phyloP scores from a whole-genome alignment of 345 rosid species.

The Eutrema japonicum region DNA sequence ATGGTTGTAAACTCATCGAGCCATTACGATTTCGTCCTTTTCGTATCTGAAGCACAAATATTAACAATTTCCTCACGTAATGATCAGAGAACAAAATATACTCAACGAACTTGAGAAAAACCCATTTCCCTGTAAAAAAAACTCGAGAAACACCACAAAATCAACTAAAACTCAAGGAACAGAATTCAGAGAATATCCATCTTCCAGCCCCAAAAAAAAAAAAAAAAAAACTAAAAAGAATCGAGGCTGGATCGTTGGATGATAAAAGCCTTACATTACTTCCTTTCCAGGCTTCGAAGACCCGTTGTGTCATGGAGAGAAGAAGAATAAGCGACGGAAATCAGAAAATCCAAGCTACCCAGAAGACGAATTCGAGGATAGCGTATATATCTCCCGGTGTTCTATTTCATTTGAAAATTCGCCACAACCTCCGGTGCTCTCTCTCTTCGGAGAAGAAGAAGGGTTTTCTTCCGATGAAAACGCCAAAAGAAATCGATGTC shows the following conservation, averaged over 20 bases:
- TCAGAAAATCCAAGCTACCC: slow-evolving; percentile 43
- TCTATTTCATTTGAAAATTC: slow-evolving; percentile 40
- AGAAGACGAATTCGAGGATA: slow-evolving; percentile 47
- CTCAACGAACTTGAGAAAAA: neutral
- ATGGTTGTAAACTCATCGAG: neutral
- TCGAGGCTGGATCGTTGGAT: neutral
- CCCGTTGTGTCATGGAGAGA: slow-evolving; percentile 75
- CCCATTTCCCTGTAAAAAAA: neutral
- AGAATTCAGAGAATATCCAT: slow-evolving; percentile 1
- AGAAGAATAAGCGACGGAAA: neutral
- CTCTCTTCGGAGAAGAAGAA: slow-evolving; percentile 9
- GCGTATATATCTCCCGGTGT: slow-evolving; percentile 23
- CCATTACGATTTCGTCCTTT: neutral
- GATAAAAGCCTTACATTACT: slow-evolving; percentile 65
- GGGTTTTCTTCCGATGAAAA: neutral
- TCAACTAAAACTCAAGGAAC: slow-evolving; percentile 1
- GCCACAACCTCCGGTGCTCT: neutral
- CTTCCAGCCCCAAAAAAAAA: neutral
- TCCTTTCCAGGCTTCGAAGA: slow-evolving; percentile 89
- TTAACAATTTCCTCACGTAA: neutral
- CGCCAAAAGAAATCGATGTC: slow-evolving; percentile 9
- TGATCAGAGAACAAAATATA: neutral
- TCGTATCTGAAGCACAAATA: slow-evolving; percentile 2
- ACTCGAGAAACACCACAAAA: neutral
- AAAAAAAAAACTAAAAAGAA: neutral